Percentiles rank a stretch among this genome's conserved stretches.
Conservation (phyloP, 345 rosid species). For the Citrus sp. region DNA sequence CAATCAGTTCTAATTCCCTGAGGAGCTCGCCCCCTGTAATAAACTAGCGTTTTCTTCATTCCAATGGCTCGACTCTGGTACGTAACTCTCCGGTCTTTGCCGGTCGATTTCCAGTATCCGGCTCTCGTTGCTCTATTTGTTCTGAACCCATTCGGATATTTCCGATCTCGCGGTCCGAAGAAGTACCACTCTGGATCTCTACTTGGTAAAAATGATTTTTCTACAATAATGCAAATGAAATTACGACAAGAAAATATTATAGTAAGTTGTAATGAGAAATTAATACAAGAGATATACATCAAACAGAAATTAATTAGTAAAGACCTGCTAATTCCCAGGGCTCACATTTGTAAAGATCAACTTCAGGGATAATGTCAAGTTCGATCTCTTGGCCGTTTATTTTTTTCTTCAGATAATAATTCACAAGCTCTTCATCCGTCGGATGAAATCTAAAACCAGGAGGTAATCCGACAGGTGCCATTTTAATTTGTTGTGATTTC, state of each 20-base stretch:
- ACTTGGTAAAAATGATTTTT: constrained; percentile 83
- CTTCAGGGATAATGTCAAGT: constrained; percentile 92
- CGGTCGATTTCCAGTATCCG: constrained; percentile 91
- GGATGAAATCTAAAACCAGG: constrained; percentile 97
- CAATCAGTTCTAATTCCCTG: constrained; percentile 87
- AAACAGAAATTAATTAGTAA: not conserved
- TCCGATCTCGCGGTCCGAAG: constrained; percentile 89
- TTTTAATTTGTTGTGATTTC: not conserved
- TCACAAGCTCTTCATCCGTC: constrained; percentile 92
- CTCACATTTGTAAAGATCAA: constrained; percentile 97
- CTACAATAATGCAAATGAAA: constrained; percentile 23
- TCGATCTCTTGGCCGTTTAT: constrained; percentile 82
- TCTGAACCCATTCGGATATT: constrained; percentile 86
- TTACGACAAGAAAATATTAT: no score
- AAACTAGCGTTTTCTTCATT: constrained; percentile 93
- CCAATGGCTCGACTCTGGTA: constrained; percentile 72
- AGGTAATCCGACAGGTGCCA: constrained; percentile 82
- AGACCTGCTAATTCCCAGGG: constrained; percentile 93
- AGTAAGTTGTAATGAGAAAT: not conserved
- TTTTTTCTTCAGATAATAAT: constrained; percentile 86
- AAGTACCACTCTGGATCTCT: constrained; percentile 97
- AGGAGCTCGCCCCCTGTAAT: constrained; percentile 88
- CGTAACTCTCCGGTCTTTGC: constrained; percentile 75
- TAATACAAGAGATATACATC: no score
- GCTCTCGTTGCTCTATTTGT: constrained; percentile 87